Evolutionary conservation across 805 yeast species (phyloP), one percentile per base, ranked within the genome.

Genomic region (Yarrowia sp.): DNA sequence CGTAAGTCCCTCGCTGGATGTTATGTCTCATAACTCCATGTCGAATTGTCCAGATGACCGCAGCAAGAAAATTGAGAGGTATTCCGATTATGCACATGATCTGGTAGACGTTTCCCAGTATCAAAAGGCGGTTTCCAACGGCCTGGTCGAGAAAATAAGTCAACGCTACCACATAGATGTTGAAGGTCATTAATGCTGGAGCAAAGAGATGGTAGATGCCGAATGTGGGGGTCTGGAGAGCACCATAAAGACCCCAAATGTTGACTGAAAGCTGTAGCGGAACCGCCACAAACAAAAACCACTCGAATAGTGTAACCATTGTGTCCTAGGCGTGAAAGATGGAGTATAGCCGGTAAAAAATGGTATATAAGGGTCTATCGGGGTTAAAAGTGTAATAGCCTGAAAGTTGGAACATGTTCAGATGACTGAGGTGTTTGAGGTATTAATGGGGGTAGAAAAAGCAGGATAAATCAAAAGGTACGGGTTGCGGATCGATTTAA

Each of bases 221-320:
- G 17, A 33, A 51, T 1, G 58, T 51, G 21, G 58, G 58, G 30
- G 58, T 51, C n/a, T 16, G 14, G 16, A 51, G 30, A 11, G 58
- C 58, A 2, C 58, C 58, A 11, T 51, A 51, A 7, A 51, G 41
- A 33, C 58, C 58, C 58, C 58, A 51, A 28, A 51, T 51, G 58
- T 51, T 51, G 9, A 51, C 41, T 1, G 41, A 36, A 12, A 51
- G 41, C 35, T 51, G 58, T 7, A 33, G 22, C 10, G 58, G 58
- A 7, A 51, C 58, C 9, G 58, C 58, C 4, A 51, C 58, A 51
- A 51, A 51, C 32, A 51, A 24, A 35, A 51, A 51, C 58, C 58
- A 51, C n/a, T 51, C 58, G 32, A 51, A 51, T 16, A 51, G 32
- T 30, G 40, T 51, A 9, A 21, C 41, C 58, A 51, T 51, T 21